These are phyloP conservation scores for Umbelopsis sp. DNA, from an alignment of 192 early-diverging fungal genomes.

Conservation along the genomic window DNA sequence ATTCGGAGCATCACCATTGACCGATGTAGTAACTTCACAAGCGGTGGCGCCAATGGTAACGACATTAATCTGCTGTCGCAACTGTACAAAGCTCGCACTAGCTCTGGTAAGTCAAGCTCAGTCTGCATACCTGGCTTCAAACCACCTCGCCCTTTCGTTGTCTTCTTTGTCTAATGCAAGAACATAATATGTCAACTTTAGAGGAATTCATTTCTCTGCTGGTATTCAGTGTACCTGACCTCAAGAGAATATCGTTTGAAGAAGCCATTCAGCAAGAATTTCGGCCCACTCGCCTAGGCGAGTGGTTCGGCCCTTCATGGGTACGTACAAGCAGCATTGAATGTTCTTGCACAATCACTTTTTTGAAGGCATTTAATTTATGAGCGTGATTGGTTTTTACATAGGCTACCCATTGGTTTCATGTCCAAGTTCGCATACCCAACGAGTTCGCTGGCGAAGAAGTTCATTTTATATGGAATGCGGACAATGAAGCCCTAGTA, in stretches of 20 bases:
- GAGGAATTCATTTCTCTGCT: conserved; percentile 55
- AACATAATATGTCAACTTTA: conserved; percentile 14
- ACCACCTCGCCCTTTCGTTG: not conserved
- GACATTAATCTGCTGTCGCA: conserved; percentile 62
- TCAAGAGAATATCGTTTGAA: conserved; percentile 71
- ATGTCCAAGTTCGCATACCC: conserved; percentile 74
- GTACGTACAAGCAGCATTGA: conserved; percentile 31
- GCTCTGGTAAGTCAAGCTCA: conserved; percentile 29
- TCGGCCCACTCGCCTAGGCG: conserved; percentile 68
- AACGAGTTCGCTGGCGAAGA: conserved; percentile 65
- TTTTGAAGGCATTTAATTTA: too few species aligned
- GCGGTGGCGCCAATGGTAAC: conserved; percentile 65
- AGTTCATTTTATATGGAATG: conserved; percentile 88
- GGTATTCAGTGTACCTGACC: conserved; percentile 70
- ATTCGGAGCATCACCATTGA: conserved; percentile 73
- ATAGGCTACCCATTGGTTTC: conserved; percentile 72
- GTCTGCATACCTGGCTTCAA: not conserved
- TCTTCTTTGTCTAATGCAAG: too few species aligned
- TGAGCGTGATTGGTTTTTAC: too few species aligned
- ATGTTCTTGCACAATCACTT: not conserved
- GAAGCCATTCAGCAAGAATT: conserved; percentile 77
- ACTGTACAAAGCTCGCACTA: conserved; percentile 49
- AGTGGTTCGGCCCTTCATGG: conserved; percentile 86
- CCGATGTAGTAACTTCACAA: conserved; percentile 75
- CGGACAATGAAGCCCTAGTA: conserved; percentile 87